Conservation (phyloP, 2,329 filamentous ascomycete genomes). For the Nigrospora sphaerica region DNA sequence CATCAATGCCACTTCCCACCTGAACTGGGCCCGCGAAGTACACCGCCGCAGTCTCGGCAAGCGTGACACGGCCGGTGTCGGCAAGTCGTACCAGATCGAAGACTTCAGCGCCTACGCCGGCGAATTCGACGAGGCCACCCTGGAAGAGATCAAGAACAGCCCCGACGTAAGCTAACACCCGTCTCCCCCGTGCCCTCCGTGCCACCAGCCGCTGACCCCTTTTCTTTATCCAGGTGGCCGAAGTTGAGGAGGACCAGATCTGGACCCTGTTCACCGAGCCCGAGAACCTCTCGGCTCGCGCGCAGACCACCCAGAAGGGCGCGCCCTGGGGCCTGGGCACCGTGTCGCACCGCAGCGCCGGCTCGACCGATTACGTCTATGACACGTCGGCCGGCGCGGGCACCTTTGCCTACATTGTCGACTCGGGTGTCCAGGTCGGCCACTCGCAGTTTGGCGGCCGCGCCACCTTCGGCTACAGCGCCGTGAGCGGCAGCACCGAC, state of each 20-base stretch:
- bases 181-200: too few species aligned
- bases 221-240: slow-evolving; percentile 13
- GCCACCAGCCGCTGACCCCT: too few species aligned
- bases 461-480: slow-evolving; percentile 24
- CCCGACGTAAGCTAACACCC: slow-evolving; percentile 18
- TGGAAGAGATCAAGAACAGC: slow-evolving; percentile 28
- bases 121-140: slow-evolving; percentile 33
- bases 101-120: slow-evolving; percentile 34
- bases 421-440: slow-evolving; percentile 40
- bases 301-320: slow-evolving; percentile 23
- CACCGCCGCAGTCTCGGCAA: slow-evolving; percentile 27
- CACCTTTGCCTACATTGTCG: slow-evolving; percentile 45
- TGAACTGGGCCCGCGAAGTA: slow-evolving; percentile 25
- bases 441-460: slow-evolving; percentile 36
- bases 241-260: slow-evolving; percentile 22
- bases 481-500: slow-evolving; percentile 24
- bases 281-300: slow-evolving; percentile 11
- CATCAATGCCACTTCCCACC: slow-evolving; percentile 25
- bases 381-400: slow-evolving; percentile 30
- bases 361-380: slow-evolving; percentile 30
- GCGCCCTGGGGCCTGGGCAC: slow-evolving; percentile 37
- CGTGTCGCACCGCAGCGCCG: slow-evolving; percentile 30
- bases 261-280: slow-evolving; percentile 15
- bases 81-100: slow-evolving; percentile 32
- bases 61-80: slow-evolving; percentile 26